Percentiles rank a stretch among this genome's conserved stretches.
These are phyloP conservation scores for Kluyveromyces wickerhamii DNA, from an alignment of 805 yeast species.

Conservation along the genomic window DNA sequence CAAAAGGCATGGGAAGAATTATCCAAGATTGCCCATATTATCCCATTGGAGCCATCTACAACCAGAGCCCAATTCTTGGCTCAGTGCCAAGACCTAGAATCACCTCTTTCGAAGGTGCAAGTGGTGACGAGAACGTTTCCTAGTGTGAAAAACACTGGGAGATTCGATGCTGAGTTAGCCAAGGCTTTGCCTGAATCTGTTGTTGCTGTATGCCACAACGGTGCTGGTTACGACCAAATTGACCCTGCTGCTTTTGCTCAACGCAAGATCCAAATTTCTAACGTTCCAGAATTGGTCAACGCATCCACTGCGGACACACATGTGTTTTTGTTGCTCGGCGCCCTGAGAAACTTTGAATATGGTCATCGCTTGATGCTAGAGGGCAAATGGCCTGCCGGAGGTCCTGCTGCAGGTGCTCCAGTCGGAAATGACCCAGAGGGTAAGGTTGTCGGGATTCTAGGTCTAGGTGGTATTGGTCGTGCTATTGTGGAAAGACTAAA, in stretches of 20 bases:
- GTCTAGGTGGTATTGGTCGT: constrained; percentile 88
- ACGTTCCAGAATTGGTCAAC: constrained; percentile 60
- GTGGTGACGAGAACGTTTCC: constrained; percentile 46
- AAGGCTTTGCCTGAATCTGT: constrained; percentile 46
- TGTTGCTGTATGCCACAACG: constrained; percentile 49
- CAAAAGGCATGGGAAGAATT: constrained; percentile 59
- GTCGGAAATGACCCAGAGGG: constrained; percentile 72
- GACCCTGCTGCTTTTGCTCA: constrained; percentile 46
- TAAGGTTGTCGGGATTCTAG: constrained; percentile 69
- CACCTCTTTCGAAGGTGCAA: constrained; percentile 27
- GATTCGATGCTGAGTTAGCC: constrained; percentile 56
- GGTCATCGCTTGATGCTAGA: constrained; percentile 46
- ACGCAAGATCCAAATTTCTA: constrained; percentile 54
- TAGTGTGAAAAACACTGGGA: constrained; percentile 47
- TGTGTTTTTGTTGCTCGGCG: constrained; percentile 52
- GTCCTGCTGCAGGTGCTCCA: constrained; percentile 50
- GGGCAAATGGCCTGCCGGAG: constrained; percentile 56
- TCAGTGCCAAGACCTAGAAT: constrained; percentile 25
- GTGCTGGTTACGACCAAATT: constrained; percentile 74
- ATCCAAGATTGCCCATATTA: constrained; percentile 38
- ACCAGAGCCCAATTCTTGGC: constrained; percentile 31
- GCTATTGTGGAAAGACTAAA: constrained; percentile 61
- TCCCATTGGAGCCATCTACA: constrained; percentile 35
- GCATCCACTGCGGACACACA: constrained; percentile 68
- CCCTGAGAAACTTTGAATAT: constrained; percentile 57